Evolutionary conservation across 2,329 filamentous ascomycete species (phyloP), one percentile per base, ranked within the genome.

Genomic region (Diaporthe destruens): DNA sequence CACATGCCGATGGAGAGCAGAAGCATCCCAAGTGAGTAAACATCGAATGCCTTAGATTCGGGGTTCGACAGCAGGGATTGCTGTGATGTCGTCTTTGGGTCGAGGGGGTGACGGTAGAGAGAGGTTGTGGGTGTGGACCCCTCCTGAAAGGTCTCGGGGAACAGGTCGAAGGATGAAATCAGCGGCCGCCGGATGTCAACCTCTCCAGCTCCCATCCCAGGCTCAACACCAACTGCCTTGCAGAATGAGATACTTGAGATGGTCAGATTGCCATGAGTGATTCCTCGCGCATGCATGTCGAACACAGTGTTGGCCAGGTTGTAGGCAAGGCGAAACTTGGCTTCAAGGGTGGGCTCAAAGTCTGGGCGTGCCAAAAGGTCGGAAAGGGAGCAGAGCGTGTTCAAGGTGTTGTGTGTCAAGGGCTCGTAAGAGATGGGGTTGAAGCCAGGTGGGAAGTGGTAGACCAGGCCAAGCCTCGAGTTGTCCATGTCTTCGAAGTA

Each of bases 1-100:
- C 93, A 96, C 11, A 95, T 82, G 8, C 93, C 93, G 69, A 95
- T 90, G 8, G 93, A 93, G 3, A 95, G 84, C 0, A 96, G 85
- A 5, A 94, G 83, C 82, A 94, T 88, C 23, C 92, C 92, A 1
- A 96, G 84, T 8, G 92, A 91, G 79, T 94, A 94, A 2, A 95
- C 83, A 74, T 95, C 93, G 42, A 90, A 82, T 0, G 89, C 86
- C 51, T 89, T 88, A 53, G 87, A 87, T 70, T 91, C 88, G 1
- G 87, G 84, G 6, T 85, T 86, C 5, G 81, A 77, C 12, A 89
- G 78, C 0, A 86, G 85, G 0, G 88, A 88, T 14, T 59, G 70
- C 29, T 85, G 81, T 5, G 84, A 79, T 0, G 85, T 86, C 4
- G 84, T 86, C 16, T 86, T 83, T 6, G 89, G 88, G 76, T 91